Conservation (phyloP, 2,329 filamentous ascomycete species). For the Westerdykella sp. region DNA sequence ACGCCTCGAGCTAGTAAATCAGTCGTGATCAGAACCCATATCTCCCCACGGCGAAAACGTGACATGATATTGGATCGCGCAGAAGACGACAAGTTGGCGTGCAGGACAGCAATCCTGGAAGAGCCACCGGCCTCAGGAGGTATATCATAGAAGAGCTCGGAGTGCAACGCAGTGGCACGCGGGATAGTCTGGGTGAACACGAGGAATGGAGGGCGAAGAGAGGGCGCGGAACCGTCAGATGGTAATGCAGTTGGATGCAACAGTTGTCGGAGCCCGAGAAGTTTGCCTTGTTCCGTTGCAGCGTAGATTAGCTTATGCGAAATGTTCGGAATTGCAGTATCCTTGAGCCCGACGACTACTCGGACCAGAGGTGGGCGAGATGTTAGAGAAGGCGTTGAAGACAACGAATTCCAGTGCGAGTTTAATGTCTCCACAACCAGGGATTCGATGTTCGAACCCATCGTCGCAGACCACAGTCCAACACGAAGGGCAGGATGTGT, state of each 20-base stretch:
- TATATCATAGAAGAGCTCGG: slow-evolving; percentile 91
- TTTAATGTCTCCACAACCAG: slow-evolving; percentile 59
- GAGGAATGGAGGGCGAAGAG: slow-evolving; percentile 78
- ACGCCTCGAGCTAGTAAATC: slow-evolving; percentile 88
- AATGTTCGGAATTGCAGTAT: slow-evolving; percentile 89
- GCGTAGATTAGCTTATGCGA: slow-evolving; percentile 84
- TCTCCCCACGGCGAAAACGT: slow-evolving; percentile 80
- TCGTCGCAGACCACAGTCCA: slow-evolving; percentile 92
- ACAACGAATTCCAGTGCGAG: slow-evolving; percentile 30
- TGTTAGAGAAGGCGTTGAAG: slow-evolving; percentile 33
- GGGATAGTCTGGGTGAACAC: slow-evolving; percentile 96
- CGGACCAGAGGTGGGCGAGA: slow-evolving; percentile 57
- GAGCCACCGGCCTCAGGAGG: slow-evolving; percentile 80
- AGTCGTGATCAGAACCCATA: slow-evolving; percentile 95
- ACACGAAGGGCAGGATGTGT: slow-evolving; percentile 62
- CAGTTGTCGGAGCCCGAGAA: slow-evolving; percentile 83
- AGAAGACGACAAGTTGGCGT: slow-evolving; percentile 74
- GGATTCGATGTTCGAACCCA: slow-evolving; percentile 86
- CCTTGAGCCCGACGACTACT: slow-evolving; percentile 91
- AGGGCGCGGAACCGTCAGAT: slow-evolving; percentile 39
- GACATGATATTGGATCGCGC: slow-evolving; percentile 78
- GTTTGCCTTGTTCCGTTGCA: slow-evolving; percentile 87
- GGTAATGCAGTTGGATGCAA: slow-evolving; percentile 65
- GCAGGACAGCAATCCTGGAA: slow-evolving; percentile 78
- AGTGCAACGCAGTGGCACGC: slow-evolving; percentile 77